These are phyloP conservation scores for Lactifluus echinatus DNA, from an alignment of 768 basidiomycete genomes.

Conservation along the genomic window DNA sequence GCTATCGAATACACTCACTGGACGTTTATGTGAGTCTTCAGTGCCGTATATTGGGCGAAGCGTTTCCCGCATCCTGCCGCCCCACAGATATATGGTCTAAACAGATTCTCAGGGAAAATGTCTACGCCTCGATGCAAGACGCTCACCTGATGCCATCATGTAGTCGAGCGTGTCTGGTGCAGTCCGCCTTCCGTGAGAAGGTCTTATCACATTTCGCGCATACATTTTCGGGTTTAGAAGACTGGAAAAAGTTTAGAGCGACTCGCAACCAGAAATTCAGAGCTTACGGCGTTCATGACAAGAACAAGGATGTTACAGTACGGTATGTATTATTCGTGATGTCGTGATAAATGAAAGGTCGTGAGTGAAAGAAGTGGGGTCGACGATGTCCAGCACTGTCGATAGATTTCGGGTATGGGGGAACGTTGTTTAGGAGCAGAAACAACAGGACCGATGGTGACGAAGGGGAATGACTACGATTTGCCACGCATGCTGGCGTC, in stretches of 20 bases:
- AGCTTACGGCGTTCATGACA: constrained; percentile 10
- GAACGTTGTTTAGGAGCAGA: constrained; percentile 11
- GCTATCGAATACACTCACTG: constrained; percentile 42
- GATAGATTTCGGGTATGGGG: not conserved
- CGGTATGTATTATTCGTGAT: constrained; percentile 4
- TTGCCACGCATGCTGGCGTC: not conserved
- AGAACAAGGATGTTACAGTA: not conserved
- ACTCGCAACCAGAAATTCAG: not conserved
- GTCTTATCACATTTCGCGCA: constrained; percentile 34
- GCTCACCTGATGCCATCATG: constrained; percentile 46
- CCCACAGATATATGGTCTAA: constrained; percentile 45
- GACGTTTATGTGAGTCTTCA: constrained; percentile 55
- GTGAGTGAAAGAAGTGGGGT: not conserved
- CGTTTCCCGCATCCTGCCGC: constrained; percentile 36
- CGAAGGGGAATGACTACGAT: not conserved
- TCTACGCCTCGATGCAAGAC: not conserved
- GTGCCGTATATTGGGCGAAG: constrained; percentile 51
- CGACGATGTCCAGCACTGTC: constrained; percentile 20
- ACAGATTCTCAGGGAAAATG: not conserved
- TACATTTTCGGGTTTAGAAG: not conserved
- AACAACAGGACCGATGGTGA: constrained; percentile 15
- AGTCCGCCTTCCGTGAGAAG: constrained; percentile 52
- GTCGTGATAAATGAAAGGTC: constrained; percentile 3
- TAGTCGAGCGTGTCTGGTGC: constrained; percentile 44
- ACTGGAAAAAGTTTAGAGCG: constrained; percentile 1